A percentile compares a stretch with the other conserved stretches of the same genome.
Conservation (phyloP, 192 early-diverging fungal genomes). For the Spizellomyces punctatus region DNA sequence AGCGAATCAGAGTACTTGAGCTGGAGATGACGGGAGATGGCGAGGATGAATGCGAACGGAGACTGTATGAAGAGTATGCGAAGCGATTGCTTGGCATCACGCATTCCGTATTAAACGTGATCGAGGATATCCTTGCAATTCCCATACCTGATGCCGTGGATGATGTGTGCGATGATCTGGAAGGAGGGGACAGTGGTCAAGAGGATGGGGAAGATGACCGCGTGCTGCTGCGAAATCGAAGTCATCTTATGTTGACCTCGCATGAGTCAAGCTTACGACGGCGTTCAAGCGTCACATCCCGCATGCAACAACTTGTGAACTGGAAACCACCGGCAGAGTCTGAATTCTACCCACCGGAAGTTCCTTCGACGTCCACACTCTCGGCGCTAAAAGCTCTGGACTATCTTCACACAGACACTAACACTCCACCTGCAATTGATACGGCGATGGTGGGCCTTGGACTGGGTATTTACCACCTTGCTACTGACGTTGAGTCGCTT, state of each 20-base stretch:
- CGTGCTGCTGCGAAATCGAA: neutral
- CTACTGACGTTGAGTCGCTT: conserved; percentile 41
- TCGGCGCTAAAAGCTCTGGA: conserved; percentile 16
- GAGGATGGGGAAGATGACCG: neutral
- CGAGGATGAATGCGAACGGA: conserved; percentile 11
- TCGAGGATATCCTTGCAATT: conserved; percentile 33
- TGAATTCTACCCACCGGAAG: conserved; percentile 46
- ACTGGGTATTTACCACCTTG: conserved; percentile 42
- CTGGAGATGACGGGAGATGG: conserved; percentile 31
- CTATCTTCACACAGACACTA: conserved; percentile 23
- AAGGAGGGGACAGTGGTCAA: conserved; percentile 1
- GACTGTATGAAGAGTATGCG: conserved; percentile 32
- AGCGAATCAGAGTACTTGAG: conserved; percentile 38
- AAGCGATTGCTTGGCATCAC: conserved; percentile 30
- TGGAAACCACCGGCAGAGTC: conserved; percentile 39
- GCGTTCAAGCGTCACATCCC: neutral
- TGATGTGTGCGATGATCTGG: neutral
- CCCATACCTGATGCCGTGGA: conserved; percentile 29
- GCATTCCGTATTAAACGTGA: conserved; percentile 28
- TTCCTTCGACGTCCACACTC: conserved; percentile 20
- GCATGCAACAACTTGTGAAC: conserved; percentile 10
- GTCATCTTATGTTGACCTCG: neutral
- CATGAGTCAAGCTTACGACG: neutral
- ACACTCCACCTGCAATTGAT: conserved; percentile 22
- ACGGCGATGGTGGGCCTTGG: conserved; percentile 46